Conservation (phyloP, 306 rosid species). For the Spatholobus suberectus region DNA sequence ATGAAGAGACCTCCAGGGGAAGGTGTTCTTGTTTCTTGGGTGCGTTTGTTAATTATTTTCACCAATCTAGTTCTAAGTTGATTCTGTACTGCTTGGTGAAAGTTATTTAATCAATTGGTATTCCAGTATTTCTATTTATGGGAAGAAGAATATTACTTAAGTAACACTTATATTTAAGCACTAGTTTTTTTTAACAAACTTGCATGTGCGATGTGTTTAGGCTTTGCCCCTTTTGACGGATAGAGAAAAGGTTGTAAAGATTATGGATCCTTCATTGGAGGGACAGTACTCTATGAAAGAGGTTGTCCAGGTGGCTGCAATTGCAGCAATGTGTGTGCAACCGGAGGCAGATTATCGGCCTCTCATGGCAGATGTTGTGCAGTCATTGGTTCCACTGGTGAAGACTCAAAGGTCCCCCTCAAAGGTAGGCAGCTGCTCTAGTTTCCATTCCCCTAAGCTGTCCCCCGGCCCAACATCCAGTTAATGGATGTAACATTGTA, state of each 20-base stretch:
- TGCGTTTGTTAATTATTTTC: conserved; percentile 44
- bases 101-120: neutral
- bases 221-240: conserved; percentile 89
- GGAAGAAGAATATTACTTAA: neutral
- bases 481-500: conserved; percentile 52
- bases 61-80: conserved; percentile 3
- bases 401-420: conserved; percentile 66
- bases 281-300: conserved; percentile 94
- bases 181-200: conserved; percentile 19
- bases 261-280: conserved; percentile 91
- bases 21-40: conserved; percentile 96
- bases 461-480: conserved; percentile 51
- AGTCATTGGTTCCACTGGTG: conserved; percentile 85
- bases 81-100: neutral
- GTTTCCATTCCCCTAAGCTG: conserved; percentile 61
- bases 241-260: conserved; percentile 81
- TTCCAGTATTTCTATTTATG: neutral
- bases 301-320: conserved; percentile 93
- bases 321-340: conserved; percentile 96
- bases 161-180: neutral
- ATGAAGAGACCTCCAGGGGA: conserved; percentile 91
- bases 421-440: conserved; percentile 63
- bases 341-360: conserved; percentile 97
- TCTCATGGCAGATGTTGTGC: conserved; percentile 97
- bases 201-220: conserved; percentile 47